A percentile compares a stretch with the other conserved stretches of the same genome.
phyloP scores from a whole-genome alignment of 2,329 filamentous ascomycete genomes.

The Diaporthe nobilis region DNA sequence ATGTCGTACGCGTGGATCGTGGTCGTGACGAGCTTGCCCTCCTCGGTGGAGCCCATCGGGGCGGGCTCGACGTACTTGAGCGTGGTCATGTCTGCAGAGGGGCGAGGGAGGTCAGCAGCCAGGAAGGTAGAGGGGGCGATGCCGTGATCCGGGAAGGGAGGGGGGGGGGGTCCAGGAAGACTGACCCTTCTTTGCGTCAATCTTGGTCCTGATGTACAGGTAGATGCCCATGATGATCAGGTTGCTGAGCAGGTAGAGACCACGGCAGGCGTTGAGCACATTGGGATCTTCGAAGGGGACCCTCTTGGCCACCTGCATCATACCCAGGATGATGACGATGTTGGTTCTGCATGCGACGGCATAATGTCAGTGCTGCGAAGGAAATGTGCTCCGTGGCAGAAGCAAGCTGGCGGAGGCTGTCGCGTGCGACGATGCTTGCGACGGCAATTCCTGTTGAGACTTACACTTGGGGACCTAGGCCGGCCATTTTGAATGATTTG shows the following conservation, averaged over 20 bases:
- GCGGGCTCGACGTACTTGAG: slow-evolving; percentile 99
- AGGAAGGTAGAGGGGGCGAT: background rate
- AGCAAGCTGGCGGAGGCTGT: background rate
- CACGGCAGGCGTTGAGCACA: slow-evolving; percentile 70
- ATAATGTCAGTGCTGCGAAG: slow-evolving; percentile 45
- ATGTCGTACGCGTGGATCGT: slow-evolving; percentile 96
- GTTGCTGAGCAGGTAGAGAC: slow-evolving; percentile 73
- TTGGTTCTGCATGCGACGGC: slow-evolving; percentile 76
- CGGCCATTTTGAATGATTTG: slow-evolving; percentile 65
- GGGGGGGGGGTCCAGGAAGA: slow-evolving; percentile 27
- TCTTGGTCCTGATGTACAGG: slow-evolving; percentile 85
- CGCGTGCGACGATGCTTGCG: slow-evolving; percentile 29
- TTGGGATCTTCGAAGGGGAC: slow-evolving; percentile 90
- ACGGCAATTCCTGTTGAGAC: slow-evolving; percentile 45
- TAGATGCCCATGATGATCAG: slow-evolving; percentile 88
- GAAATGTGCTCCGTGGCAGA: too few species aligned
- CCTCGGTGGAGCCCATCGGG: slow-evolving; percentile 92
- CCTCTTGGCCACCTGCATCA: slow-evolving; percentile 98
- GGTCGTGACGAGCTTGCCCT: slow-evolving; percentile 96
- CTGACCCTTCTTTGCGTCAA: slow-evolving; percentile 98
- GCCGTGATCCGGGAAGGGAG: too few species aligned
- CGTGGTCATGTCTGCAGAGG: slow-evolving; percentile 85
- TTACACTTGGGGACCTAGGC: slow-evolving; percentile 76
- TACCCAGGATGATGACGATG: slow-evolving; percentile 93
- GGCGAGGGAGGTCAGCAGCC: slow-evolving; percentile 1